Evolutionary conservation across 2,329 filamentous ascomycete species (phyloP).

Genomic region (Penicillium vulpinum): DNA sequence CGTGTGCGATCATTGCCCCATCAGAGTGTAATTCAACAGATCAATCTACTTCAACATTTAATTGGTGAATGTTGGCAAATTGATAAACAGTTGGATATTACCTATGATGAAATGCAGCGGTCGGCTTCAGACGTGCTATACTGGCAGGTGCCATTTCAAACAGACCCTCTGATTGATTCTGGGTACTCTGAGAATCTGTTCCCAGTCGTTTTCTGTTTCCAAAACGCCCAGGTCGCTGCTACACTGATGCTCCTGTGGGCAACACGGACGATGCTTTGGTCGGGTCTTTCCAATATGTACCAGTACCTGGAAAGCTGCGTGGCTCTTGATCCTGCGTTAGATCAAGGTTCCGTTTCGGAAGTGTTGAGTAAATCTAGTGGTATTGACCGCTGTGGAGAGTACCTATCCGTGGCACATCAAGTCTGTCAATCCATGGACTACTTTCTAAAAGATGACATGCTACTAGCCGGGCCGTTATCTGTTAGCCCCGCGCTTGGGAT

Average conservation of each 20-base stretch:
- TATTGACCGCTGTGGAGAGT: constrained; percentile 27
- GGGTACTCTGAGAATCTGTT: constrained; percentile 18
- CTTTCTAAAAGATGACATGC: constrained; percentile 27
- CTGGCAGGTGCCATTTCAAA: neutral
- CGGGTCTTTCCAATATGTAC: constrained; percentile 35
- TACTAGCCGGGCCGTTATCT: constrained; percentile 13
- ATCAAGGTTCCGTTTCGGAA: neutral
- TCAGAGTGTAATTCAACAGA: neutral
- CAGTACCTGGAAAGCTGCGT: constrained; percentile 14
- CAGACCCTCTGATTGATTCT: neutral
- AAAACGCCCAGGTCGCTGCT: constrained; percentile 18
- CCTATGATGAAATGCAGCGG: neutral
- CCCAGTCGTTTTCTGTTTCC: constrained; percentile 34
- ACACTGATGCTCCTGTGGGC: constrained; percentile 38
- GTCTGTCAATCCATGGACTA: constrained; percentile 41
- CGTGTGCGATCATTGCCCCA: constrained; percentile 11
- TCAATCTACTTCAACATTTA: neutral
- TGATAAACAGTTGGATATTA: neutral
- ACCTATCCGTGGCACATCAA: constrained; percentile 28
- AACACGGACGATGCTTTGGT: constrained; percentile 34
- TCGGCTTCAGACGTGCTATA: neutral
- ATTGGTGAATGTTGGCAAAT: neutral
- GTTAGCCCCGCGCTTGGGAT: constrained; percentile 10
- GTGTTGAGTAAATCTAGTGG: constrained; percentile 14
- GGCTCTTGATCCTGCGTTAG: neutral